A percentile compares a stretch with the other conserved stretches of the same genome.
Evolutionary conservation across 2,329 filamentous ascomycete species (phyloP).

Genomic region (Aspergillus novoparasiticus): DNA sequence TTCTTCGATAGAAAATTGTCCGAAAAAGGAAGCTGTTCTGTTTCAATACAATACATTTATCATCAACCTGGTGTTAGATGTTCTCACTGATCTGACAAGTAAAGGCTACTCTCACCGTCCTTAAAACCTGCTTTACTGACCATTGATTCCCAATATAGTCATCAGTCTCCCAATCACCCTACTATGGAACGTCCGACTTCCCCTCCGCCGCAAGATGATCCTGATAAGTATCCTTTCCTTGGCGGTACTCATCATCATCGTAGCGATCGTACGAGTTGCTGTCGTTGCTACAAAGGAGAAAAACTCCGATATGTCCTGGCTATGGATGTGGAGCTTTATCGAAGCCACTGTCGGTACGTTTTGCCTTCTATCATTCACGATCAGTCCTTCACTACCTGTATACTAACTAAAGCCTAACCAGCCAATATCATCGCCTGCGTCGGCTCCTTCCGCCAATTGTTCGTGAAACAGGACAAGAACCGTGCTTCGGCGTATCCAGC

Average conservation of each 20-base stretch:
- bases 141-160: background rate
- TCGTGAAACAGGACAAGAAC: background rate
- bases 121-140: background rate
- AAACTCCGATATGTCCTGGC: background rate
- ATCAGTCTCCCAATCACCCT: background rate
- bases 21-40: background rate
- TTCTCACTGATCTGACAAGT: background rate
- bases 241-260: background rate
- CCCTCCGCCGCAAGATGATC: background rate
- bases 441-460: background rate
- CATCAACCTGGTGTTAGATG: background rate
- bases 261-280: background rate
- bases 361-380: background rate
- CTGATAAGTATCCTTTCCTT: background rate
- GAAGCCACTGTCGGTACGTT: background rate
- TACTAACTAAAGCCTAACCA: background rate
- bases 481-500: background rate
- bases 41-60: background rate
- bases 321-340: background rate
- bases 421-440: background rate
- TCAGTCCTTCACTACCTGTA: rapidly evolving
- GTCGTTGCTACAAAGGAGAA: background rate
- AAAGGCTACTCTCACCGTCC: background rate
- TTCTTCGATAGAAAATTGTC: background rate
- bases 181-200: background rate